Evolutionary conservation across 108 stramenopile species (phyloP), one percentile per base, ranked within the genome.

Genomic region (Nitzschia putrida): DNA sequence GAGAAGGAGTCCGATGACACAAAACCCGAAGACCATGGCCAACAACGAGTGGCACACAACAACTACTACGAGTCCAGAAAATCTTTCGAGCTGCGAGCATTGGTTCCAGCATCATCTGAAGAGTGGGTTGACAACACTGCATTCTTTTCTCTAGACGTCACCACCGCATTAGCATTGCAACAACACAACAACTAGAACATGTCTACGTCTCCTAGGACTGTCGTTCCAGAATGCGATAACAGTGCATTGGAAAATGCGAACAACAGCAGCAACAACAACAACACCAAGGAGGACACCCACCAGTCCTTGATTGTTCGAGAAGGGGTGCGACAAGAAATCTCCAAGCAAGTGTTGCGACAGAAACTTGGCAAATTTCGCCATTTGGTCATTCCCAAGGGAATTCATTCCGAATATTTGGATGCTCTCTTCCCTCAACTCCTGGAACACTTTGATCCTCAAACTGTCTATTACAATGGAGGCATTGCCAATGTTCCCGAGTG

Each of bases 401-500:
- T 95, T 41, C 59, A 72, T n/a, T 72, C 88, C 11, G 74, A 63
- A 7, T 95, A 95, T 61, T 73, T 95, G 54, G 94, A 95, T 49
- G 34, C 69, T 1, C 51, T 95, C 18, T 90, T 90, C 82, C 89
- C 88, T 3, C 26, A 64, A 8, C 75, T 91, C 24, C 67, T 92
- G 18, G 25, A 79, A 41, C 41, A 80, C 9, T 95, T 92, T 57
- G 50, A 90, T 43, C 94, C 94, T 10, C 94, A 95, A 81, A 72
- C 78, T 24, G 94, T 95, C 10, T 26, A 53, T 23, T 93, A 93
- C 72, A 93, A 93, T 79, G 92, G 92, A 16, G 92, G 92, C 10
- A 74, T 93, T 60, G 92, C 88, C 53, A 86, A 89, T 14, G 79
- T 92, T n/a, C 86, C 82, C 41, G 73, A 92, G 40, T 95, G 94